These are phyloP conservation scores for Cytospora mali DNA, from an alignment of 2,329 filamentous ascomycete genomes.

Conservation along the genomic window DNA sequence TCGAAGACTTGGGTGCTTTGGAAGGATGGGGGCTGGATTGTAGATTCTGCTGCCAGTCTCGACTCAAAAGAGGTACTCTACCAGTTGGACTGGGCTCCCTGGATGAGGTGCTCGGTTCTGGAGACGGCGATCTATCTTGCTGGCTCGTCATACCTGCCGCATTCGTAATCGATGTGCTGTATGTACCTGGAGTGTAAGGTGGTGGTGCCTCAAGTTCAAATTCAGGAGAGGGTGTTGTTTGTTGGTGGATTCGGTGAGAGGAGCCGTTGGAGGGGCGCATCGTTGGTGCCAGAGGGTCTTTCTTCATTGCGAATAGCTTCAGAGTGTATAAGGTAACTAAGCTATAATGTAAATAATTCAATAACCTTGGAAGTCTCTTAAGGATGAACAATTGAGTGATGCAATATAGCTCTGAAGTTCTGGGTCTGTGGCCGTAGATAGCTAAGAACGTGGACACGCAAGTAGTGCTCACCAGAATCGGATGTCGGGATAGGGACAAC, in stretches of 20 bases:
- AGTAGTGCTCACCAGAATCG: too few species aligned
- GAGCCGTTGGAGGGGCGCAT: not conserved
- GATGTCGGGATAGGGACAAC: too few species aligned
- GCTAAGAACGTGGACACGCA: too few species aligned
- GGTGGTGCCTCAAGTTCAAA: conserved; percentile 11
- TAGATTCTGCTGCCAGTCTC: not conserved
- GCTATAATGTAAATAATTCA: too few species aligned
- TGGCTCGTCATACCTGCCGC: not conserved
- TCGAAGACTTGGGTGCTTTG: not conserved
- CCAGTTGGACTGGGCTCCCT: not conserved
- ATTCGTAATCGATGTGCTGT: not conserved
- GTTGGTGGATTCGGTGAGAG: not conserved
- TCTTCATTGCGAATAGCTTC: conserved; percentile 5
- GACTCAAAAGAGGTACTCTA: not conserved
- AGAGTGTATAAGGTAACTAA: not conserved
- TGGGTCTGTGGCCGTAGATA: too few species aligned
- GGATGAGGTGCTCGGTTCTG: not conserved
- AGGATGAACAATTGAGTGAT: too few species aligned
- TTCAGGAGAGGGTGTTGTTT: not conserved
- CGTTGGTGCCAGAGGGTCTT: not conserved
- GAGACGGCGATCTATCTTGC: not conserved
- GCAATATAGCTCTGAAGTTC: too few species aligned
- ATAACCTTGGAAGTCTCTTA: too few species aligned
- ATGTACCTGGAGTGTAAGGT: conserved; percentile 12
- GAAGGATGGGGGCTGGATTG: not conserved